Evolutionary conservation across 805 yeast species (phyloP), one percentile per base, ranked within the genome.

Genomic region (Kluyveromyces lactis): DNA sequence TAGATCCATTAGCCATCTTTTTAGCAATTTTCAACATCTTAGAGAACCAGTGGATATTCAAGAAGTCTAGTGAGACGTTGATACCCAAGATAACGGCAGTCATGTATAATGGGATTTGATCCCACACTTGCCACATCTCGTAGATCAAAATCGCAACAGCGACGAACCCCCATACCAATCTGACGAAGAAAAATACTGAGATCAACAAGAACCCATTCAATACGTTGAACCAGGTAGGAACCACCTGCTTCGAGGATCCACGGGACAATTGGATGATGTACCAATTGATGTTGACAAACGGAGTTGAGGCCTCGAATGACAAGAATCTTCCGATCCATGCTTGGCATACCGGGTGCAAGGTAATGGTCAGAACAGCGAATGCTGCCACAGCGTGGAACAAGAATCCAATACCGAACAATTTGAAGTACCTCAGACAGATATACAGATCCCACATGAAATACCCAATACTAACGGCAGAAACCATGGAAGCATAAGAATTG

Each of bases 211-310:
- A 38, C 0, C 97, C 97, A 58, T 92, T 92, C 49, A 80, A 50
- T 12, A 74, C 55, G 38, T 77, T 73, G 9, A 75, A 40, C 46
- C 54, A 67, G 18, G 67, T 68, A 31, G 83, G 78, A 38, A 86
- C 68, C n/a, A 41, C 43, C 24, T 49, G 48, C 32, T 40, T 42
- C 15, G 48, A 30, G 3, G 76, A 60, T 3, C 82, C 84, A 1
- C 69, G 69, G 1, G 95, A 92, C 13, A 87, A 67, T 51, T 84
- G 80, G 24, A 82, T 72, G 26, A 86, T 79, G 60, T 81, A 89
- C 96, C 97, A 92, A 60, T 92, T 86, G 56, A 85, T 59, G 62
- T 92, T 94, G 45, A 92, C 95, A 63, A 92, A 92, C 7, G 97
- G 97, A 2, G 97, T 85, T 34, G 95, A 81, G 30, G 84, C 71